Evolutionary conservation across 257 asterid genomes (phyloP), one percentile per base, ranked within the genome.

Genomic region (Nyctanthes arbortristis): DNA sequence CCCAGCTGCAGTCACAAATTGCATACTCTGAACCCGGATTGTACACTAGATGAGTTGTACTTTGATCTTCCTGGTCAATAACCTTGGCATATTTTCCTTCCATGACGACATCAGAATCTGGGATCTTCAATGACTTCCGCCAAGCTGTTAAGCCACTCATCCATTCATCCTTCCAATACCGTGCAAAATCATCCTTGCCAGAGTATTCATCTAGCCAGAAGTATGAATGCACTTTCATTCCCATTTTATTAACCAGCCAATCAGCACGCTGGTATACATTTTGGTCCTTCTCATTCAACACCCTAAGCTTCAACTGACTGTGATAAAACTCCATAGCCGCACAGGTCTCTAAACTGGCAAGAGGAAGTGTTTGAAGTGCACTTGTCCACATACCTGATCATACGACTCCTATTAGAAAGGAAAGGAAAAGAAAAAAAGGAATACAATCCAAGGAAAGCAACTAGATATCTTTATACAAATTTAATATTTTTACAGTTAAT

Each of bases 151-250:
- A 85, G 65, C 95, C 95, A n/a, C n/a, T n/a, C n/a, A 76, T 71
- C 97, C 99, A 91, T 79, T 91, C 99, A 63, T 86, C 88, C 77
- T 80, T 93, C 87, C 92, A 62, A 60, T 93, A 93, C 32, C 97
- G 92, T 61, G 95, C 85, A 79, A 87, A 93, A 76, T 84, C 89
- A 74, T 86, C 96, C 69, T 83, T 93, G 47, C 82, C 78, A 0
- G 96, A 81, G 77, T 87, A 93, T 80, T 93, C 99, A 74, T 93
- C 96, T 49, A 93, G 91, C 97, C 99, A 93, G 70, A 93, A 93
- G 57, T 84, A 89, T 20, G 97, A 85, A 81, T 89, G 99, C 71
- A 89, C 97, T 84, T 81, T 87, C 1, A 94, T 87, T 62, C 81
- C 84, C 39, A 93, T 82, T 86, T 91, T 93, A 78, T 89, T 85